Percentiles rank a stretch among this genome's conserved stretches.
These are phyloP conservation scores for Linanthus parryae DNA, from an alignment of 148 eudicot species.

Conservation along the genomic window DNA sequence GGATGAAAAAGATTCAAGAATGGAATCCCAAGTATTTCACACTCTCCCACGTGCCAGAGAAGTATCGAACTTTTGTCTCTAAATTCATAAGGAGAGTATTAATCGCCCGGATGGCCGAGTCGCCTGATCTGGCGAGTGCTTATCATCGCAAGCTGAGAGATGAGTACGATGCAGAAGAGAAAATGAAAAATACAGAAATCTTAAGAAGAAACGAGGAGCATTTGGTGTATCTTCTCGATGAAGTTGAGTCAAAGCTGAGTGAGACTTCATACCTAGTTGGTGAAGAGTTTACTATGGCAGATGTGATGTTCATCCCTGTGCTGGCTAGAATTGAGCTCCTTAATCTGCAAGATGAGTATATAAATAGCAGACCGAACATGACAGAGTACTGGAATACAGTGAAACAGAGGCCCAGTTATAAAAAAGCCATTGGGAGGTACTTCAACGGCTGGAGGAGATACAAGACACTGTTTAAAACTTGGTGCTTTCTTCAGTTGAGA, in stretches of 20 bases:
- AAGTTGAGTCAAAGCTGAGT: constrained; percentile 55
- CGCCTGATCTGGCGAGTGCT: constrained; percentile 74
- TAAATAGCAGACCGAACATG: constrained; percentile 48
- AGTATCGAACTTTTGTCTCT: constrained; percentile 50
- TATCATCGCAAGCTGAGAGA: constrained; percentile 75
- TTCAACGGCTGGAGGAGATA: constrained; percentile 79
- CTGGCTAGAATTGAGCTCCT: constrained; percentile 56
- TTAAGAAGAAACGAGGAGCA: constrained; percentile 51
- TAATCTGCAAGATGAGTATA: constrained; percentile 59
- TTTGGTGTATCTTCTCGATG: constrained; percentile 68
- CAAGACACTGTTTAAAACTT: constrained; percentile 53
- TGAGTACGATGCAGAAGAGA: constrained; percentile 70
- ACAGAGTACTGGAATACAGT: constrained; percentile 66
- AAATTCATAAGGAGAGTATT: constrained; percentile 70
- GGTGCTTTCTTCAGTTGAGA: constrained; percentile 61
- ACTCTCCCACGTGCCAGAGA: constrained; percentile 63
- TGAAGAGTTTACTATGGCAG: constrained; percentile 76
- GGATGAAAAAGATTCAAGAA: constrained; percentile 80
- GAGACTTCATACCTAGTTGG: constrained; percentile 54
- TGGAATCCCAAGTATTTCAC: constrained; percentile 93
- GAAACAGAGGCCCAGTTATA: constrained; percentile 63
- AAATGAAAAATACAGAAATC: constrained; percentile 53
- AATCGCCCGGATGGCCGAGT: constrained; percentile 86
- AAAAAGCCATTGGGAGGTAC: constrained; percentile 69
- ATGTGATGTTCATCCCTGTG: constrained; percentile 63